These are phyloP conservation scores for Fusarium secorum DNA, from an alignment of 2,329 filamentous ascomycete genomes.

Conservation along the genomic window DNA sequence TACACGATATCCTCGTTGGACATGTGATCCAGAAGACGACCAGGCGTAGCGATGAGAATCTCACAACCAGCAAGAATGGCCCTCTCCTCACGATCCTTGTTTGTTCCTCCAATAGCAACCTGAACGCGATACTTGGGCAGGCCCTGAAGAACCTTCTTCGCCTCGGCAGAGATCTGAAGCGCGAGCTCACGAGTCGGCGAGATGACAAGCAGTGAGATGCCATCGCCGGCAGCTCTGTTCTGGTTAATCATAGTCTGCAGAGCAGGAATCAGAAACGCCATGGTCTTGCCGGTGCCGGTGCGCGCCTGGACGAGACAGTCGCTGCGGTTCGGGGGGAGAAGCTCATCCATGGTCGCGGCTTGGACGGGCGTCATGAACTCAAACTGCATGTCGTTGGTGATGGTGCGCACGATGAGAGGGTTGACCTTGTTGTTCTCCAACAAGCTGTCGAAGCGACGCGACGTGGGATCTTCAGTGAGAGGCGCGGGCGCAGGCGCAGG, in stretches of 20 bases:
- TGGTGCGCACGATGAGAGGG: conserved; percentile 56
- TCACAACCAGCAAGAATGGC: conserved; percentile 77
- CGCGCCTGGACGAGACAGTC: conserved; percentile 80
- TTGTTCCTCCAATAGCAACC: conserved; percentile 80
- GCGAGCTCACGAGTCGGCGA: conserved; percentile 76
- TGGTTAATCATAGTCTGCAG: conserved; percentile 74
- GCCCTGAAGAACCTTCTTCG: conserved; percentile 72
- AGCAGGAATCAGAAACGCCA: conserved; percentile 85
- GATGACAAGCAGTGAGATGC: conserved; percentile 69
- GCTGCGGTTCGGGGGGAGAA: conserved; percentile 54
- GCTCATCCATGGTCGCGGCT: conserved; percentile 58
- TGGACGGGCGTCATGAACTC: conserved; percentile 64
- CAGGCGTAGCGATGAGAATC: conserved; percentile 82
- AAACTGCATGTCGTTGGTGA: conserved; percentile 58
- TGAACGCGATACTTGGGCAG: conserved; percentile 79
- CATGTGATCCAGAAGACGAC: conserved; percentile 80
- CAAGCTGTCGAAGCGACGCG: conserved; percentile 57
- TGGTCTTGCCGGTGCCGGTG: conserved; percentile 87
- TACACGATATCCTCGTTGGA: conserved; percentile 74
- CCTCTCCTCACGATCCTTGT: conserved; percentile 75
- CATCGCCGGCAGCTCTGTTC: conserved; percentile 45
- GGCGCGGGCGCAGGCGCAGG: conserved; percentile 2
- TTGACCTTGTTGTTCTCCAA: conserved; percentile 52
- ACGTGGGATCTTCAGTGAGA: conserved; percentile 50
- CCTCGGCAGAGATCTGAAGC: conserved; percentile 75